Base-by-base conservation (phyloP, 306 rosid species). In the Malus sieversii region DNA sequence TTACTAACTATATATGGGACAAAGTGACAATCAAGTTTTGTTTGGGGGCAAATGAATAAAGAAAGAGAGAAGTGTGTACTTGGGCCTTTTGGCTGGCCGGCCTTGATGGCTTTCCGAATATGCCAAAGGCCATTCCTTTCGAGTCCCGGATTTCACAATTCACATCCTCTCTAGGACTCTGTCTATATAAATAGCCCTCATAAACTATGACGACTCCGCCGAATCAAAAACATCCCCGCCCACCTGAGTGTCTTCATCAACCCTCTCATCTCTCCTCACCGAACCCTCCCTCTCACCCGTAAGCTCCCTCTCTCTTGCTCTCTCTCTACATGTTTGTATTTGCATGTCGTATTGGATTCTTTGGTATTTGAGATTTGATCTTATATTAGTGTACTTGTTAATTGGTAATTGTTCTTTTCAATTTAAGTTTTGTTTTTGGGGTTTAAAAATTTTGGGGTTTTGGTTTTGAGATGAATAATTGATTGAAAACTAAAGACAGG, bases 81-180 rank as follows among this genome's bases (percentile, higher is more conserved):
- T 74, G n/a, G 70, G 46, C 25, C 48, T 4, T 48, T 61, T 23
- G 70, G 70, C 60, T 62, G 1, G n/a, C 4, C 4, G 44, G 70
- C n/a, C 4, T 58, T 15, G 2, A 27, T 61, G 60, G 46, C 81
- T 71, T 59, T 77, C 66, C 19, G 23, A 66, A 59, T 20, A 35
- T 76, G 52, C 78, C 78, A 67, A 77, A 29, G 66, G 84, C 81
- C 81, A 53, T 57, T 33, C 10, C 16, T 58, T 42, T 65, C 64
- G n/a, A 18, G 29, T 35, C 64, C 20, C 16, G 18, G 20, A 16
- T 48, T 48, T 48, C 16, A 48, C 20, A 71, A 16, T 64, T 35
- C 22, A n/a, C 76, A 42, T 70, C 14, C 18, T 22, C 0, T 23
- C 15, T 5, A 33, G 1, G 42, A 7, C 42, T 60, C n/a, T 61